Percentiles rank a stretch among this genome's conserved stretches.
These are phyloP conservation scores for Colletotrichum musicola DNA, from an alignment of 2,329 filamentous ascomycete species.

Conservation along the genomic window DNA sequence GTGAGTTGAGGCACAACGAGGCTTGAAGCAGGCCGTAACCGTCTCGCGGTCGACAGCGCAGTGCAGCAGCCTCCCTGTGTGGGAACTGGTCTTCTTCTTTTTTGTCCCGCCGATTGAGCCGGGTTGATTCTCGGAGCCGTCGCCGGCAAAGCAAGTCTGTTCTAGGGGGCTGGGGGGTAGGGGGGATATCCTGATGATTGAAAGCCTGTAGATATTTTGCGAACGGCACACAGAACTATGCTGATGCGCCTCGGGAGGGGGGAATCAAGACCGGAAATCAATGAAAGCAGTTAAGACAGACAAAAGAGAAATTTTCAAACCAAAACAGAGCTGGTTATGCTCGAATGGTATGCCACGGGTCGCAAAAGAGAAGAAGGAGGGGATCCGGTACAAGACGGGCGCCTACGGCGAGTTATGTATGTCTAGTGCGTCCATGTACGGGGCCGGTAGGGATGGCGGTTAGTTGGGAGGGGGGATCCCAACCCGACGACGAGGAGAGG, in stretches of 20 bases:
- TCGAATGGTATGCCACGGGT: constrained; percentile 50
- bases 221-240: constrained; percentile 19
- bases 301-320: constrained; percentile 39
- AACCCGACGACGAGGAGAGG: neutral
- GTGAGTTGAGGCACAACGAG: constrained; percentile 2
- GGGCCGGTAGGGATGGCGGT: constrained; percentile 25
- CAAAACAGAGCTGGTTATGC: constrained; percentile 49
- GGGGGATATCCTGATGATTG: constrained; percentile 25
- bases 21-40: constrained; percentile 30
- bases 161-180: constrained; percentile 5
- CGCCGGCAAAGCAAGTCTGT: constrained; percentile 48
- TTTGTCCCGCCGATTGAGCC: constrained; percentile 41
- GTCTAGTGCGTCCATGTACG: constrained; percentile 39
- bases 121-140: constrained; percentile 46
- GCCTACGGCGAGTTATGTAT: constrained; percentile 65
- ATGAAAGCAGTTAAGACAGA: constrained; percentile 42
- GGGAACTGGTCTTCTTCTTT: constrained; percentile 33
- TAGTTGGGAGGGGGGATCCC: neutral
- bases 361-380: constrained; percentile 56
- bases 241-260: constrained; percentile 28
- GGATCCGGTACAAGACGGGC: constrained; percentile 53
- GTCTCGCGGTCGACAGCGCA: constrained; percentile 37
- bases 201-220: constrained; percentile 9
- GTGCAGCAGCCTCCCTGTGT: constrained; percentile 17
- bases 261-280: constrained; percentile 43